Evolutionary conservation across 306 rosid species (phyloP), one percentile per base, ranked within the genome.

Genomic region (Styphnolobium japonicum): DNA sequence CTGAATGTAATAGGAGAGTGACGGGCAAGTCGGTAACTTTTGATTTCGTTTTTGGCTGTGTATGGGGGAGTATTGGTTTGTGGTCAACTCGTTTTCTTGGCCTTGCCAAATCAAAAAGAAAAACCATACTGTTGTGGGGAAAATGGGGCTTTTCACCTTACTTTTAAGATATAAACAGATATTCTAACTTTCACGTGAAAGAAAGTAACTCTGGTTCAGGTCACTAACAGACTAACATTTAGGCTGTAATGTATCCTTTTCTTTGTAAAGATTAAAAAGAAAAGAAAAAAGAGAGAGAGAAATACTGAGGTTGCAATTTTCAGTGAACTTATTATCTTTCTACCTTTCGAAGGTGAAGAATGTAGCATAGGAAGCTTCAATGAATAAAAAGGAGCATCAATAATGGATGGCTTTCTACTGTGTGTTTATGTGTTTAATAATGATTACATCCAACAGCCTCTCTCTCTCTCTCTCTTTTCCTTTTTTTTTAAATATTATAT

Each of bases 401-500:
- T 29, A 27, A 40, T 57, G 43, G 23, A 21, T 8, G 3, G 14
- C 34, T 48, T 1, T 5, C 27, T 42, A 23, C 14, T 12, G 33
- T 52, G 40, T 16, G 36, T 36, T 65, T 72, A 33, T 29, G 61
- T 27, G 76, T 34, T 72, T 19, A 63, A 63, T 52, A 71, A 82
- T 87, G 81, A 85, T 82, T 86, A 58, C 83, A 9, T 40, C 86
- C 76, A 72, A 82, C 52, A 58, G 42, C 53, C 36, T 37, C 1
- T 29, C 22, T 49, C n/a, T 27, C 51, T 71, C 66, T 16, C 15
- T 0, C 3, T 45, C 23, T 7, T 37, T 14, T 51, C 39, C 31
- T 48, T 61, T 58, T 10, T 45, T 10, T 27, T 27, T 21, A 55
- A 51, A 2, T 9, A 40, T 25, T 57, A 25, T 40, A 55, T 12